Evolutionary conservation across 495 filamentous ascomycete genomes (phyloP), one percentile per base, ranked within the genome.

Genomic region (Podospora tetraspora): DNA sequence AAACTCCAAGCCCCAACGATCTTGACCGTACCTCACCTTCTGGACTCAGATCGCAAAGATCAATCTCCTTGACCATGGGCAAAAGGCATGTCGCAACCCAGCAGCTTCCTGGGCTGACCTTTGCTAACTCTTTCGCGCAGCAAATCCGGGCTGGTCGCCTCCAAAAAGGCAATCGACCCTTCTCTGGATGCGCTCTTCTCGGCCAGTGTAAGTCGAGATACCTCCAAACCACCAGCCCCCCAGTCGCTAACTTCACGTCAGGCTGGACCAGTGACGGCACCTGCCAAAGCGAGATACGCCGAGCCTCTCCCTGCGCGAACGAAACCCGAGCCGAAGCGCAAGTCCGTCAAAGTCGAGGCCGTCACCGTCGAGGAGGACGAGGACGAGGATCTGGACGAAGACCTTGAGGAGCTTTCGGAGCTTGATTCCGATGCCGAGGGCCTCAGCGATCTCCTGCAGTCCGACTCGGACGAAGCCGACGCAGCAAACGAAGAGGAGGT

Each of bases 181-280:
- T 79, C 83, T 64, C 74, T 97, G 70, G 88, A 90, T 69, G 90
- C 91, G 61, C 84, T 97, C 27, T 97, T 97, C 79, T 84, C 90
- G 30, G 82, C 85, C 29, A 94, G 91, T 81, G 93, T 95, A 82
- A 78, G 90, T 86, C 57, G 90, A 91, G 81, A 76, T 86, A 83
- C 57, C 19, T n/a, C 16, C 22, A 21, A 21, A 25, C 16, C 5
- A 61, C 57, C 70, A 27, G 19, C 4, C 57, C 10, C 10, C 37
- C 21, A 52, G 60, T 23, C 59, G 30, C 77, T 80, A 57, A 80
- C 63, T 57, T 2, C 56, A 11, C 59, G 22, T 16, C 77, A 93
- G 91, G 84, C 87, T 72, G 91, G 91, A 24, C 89, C 89, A 57
- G 89, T 91, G 11, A 83, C 88, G 80, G 77, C 81, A 1, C 82